Evolutionary conservation across 495 filamentous ascomycete genomes (phyloP), one percentile per base, ranked within the genome.

Genomic region (Aspergillus egyptiacus): DNA sequence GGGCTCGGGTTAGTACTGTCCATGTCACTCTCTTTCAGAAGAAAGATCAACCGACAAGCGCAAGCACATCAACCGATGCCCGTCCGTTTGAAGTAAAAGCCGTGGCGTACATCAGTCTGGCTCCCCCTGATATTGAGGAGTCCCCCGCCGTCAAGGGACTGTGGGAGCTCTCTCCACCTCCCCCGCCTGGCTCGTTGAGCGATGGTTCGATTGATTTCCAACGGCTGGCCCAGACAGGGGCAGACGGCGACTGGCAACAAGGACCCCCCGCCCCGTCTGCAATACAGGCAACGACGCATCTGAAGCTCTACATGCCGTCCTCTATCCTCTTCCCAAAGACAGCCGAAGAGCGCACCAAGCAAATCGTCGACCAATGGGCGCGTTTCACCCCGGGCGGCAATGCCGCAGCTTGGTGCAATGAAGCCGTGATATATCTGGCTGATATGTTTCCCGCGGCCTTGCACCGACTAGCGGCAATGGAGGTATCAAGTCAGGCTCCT

Each of bases 281-380:
- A 1, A 6, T 52, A 1, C 24, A 68, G 58, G 75, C 70, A 25
- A 59, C 74, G 4, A 48, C 54, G 11, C 75, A 78, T 44, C 61
- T 71, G 15, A 42, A 65, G 9, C 66, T 70, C 37, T 78, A 73
- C 56, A 62, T 74, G 14, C 79, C 81, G 0, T 62, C 71, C 1
- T 3, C 22, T 6, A 25, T 14, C 2, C 1, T 20, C 14, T 24
- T 23, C 0, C 23, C 39, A 5, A 20, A 20, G 22, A 39, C 32
- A 0, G 31, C 47, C 1, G 69, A 68, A 1, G 69, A 75, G 27
- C 47, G 41, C 3, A 46, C 49, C 20, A 66, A 55, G 20, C 62
- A 60, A 67, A 25, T 44, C 13, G 54, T 74, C 2, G 81, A 85
- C 53, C 63, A 83, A 54, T 87, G 83, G 83, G 55, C 84, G 2